phyloP scores from a whole-genome alignment of 2,329 filamentous ascomycete species.

The Neoarthrinium moseri region DNA sequence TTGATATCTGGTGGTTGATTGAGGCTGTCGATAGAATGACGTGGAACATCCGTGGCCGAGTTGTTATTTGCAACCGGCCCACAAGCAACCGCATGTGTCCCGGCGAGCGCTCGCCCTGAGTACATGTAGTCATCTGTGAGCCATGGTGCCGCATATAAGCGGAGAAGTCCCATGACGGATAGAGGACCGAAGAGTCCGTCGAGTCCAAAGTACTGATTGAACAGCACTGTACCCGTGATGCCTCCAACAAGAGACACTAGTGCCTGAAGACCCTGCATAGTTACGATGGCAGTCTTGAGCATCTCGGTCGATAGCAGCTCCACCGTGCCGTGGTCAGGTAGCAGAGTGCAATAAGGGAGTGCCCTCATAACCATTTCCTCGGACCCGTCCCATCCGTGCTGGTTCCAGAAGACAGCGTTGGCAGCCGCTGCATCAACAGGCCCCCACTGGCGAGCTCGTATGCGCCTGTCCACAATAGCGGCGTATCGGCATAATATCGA shows the following conservation, averaged over 20 bases:
- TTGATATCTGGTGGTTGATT: neutral
- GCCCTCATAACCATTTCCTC: slow-evolving; percentile 23
- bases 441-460: slow-evolving; percentile 27
- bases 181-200: slow-evolving; percentile 10
- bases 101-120: no score
- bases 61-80: no score
- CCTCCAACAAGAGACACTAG: slow-evolving; percentile 1
- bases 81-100: no score
- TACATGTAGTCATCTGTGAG: slow-evolving; percentile 5
- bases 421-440: slow-evolving; percentile 24
- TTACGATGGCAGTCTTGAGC: slow-evolving; percentile 20
- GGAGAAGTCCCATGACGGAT: slow-evolving; percentile 1
- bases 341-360: slow-evolving; percentile 12
- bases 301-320: slow-evolving; percentile 15
- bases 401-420: slow-evolving; percentile 33
- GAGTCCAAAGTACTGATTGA: slow-evolving; percentile 9
- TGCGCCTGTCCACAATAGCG: slow-evolving; percentile 30
- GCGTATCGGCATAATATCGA: slow-evolving; percentile 36
- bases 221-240: neutral
- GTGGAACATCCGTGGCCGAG: no score
- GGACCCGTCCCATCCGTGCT: slow-evolving; percentile 30
- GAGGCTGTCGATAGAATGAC: neutral
- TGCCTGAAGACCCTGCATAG: slow-evolving; percentile 18
- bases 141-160: neutral
- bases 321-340: slow-evolving; percentile 13